Conservation (phyloP, 345 rosid genomes). For the Eucalyptus caleyi region DNA sequence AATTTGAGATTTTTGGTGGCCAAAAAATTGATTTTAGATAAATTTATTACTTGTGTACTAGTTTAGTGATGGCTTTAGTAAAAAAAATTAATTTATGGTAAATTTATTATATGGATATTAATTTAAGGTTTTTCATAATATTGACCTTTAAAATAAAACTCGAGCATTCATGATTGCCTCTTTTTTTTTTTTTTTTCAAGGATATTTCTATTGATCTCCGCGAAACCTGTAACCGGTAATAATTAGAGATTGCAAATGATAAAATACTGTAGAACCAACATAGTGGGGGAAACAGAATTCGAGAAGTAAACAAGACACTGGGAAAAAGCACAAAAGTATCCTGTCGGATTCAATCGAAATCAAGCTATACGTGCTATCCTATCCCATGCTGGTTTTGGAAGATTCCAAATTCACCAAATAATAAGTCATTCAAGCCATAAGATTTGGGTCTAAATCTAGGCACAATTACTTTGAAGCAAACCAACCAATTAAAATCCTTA, state of each 20-base stretch:
- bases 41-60: too few species aligned
- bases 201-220: background rate
- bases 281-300: too few species aligned
- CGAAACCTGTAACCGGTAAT: background rate
- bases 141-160: background rate
- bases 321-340: background rate
- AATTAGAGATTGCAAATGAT: background rate
- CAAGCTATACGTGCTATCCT: background rate
- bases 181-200: background rate
- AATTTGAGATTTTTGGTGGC: background rate
- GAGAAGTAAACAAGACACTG: background rate
- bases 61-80: background rate
- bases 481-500: background rate
- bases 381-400: background rate
- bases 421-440: background rate
- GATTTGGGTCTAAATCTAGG: background rate
- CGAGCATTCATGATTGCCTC: background rate
- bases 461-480: background rate
- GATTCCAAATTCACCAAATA: background rate
- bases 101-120: too few species aligned
- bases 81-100: too few species aligned
- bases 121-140: background rate
- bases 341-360: background rate
- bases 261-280: background rate
- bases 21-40: too few species aligned